Base-by-base conservation (phyloP, 768 basidiomycete genomes). In the Collybiopsis confluens region DNA sequence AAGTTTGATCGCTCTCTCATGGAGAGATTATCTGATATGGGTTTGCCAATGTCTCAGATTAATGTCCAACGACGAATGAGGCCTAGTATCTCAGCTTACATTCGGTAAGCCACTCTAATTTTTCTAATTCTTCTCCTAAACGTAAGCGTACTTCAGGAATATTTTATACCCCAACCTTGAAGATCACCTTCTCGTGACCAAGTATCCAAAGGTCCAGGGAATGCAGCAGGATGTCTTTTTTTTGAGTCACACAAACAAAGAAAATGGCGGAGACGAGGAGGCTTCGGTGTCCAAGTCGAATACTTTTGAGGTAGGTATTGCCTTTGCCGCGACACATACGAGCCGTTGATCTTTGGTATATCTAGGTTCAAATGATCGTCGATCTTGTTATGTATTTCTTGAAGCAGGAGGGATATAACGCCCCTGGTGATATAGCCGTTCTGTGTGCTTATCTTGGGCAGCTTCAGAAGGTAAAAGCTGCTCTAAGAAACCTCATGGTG, bases 21-120 rank as follows among this genome's bases (percentile, higher is more conserved):
- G 85, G 88, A 91, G 58, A 78, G 89, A 13, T 70, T 91, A 8
- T 76, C 86, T 0, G 62, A 59, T 4, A 73, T 72, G 21, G 81
- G 82, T 8, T 62, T 88, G 27, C 66, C 74, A 0, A 89, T 90
- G 87, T 85, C 86, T 1, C 77, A 75, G 33, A 81, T 90, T 11
- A 74, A 85, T 59, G 79, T 87, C 0, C 89, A 91, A 62, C 71
- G 89, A 1, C 75, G 90, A 13, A 91, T 91, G 90, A 73, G 86
- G 4, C 88, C 88, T 0, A 60, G 65, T 3, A 89, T 91, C 40
- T 83, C 87, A 0, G 73, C 76, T 30, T 67, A 88, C 5, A 78
- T 85, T 54, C 65, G 83, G 84, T 80, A 54, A 16, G 66, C 50
- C 20, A 36, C 33, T 6, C 51, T 43, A 23, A 33, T 15, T 9